Evolutionary conservation across 139 green algal species (phyloP), one percentile per base, ranked within the genome.

Genomic region (Micractinium sp.): DNA sequence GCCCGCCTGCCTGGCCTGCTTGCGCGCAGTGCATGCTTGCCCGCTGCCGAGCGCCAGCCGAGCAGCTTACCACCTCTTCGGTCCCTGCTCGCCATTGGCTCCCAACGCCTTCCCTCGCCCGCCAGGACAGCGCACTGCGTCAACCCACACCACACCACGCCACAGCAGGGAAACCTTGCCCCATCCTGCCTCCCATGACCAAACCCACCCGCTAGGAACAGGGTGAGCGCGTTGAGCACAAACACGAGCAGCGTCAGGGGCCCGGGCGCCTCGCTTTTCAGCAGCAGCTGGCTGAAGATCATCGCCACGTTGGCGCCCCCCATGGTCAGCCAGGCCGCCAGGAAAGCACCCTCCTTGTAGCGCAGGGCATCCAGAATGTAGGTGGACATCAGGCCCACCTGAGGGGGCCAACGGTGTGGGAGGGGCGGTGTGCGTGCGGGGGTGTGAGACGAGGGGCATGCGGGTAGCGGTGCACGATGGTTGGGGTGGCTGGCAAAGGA

Each of bases 341-440:
- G 87, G 85, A 99, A 96, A 2, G 97, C 93, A 18, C 94, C 96
- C 88, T 98, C 95, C 15, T 94, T 90, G 53, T 94, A 94, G 75
- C 95, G 91, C 89, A 98, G 88, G 0, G 93, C 93, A 87, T 99
- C 97, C 91, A 99, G 94, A 36, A 98, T 96, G 92, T 99, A 99
- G 5, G 93, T 89, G 41, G 96, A 85, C 94, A 98, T 97, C 29
- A 92, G 90, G 29, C 96, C 95, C 13, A 97, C 79, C 92, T 94
- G 90, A 71, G 85, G 5, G 16, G 33, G 14, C 63, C 13, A 71
- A 71, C 7, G 47, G 47, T 56, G 47, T 9, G n/a, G n/a, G n/a
- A 56, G 47, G 47, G 47, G 47, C 7, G 9, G 47, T 5, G 47
- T 56, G 47, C 47, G 47, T 56, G 47, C 9, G 47, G 47, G 5